These are phyloP conservation scores for Polymyxa betae DNA, from an alignment of 208 protist species.

Conservation along the genomic window DNA sequence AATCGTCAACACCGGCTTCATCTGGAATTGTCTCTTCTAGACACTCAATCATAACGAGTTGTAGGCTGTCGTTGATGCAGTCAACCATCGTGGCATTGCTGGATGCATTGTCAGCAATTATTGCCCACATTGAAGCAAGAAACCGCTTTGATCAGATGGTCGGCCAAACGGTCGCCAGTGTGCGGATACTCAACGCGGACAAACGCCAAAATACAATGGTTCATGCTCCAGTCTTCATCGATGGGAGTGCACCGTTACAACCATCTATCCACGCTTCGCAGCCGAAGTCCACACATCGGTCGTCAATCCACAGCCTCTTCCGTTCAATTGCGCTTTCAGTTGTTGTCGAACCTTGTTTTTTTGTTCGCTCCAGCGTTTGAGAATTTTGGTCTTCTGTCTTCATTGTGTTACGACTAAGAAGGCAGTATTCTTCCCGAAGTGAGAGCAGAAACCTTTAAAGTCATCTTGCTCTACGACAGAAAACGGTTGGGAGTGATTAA, in stretches of 20 bases:
- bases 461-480: not conserved
- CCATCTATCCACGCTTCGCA: not conserved
- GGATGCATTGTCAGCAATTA: too few relatives aligned
- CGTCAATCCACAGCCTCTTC: not conserved
- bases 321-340: not conserved
- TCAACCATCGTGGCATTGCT: too few relatives aligned
- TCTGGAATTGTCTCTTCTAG: too few relatives aligned
- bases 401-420: not conserved
- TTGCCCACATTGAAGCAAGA: too few relatives aligned
- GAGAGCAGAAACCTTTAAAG: not conserved
- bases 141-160: too few relatives aligned
- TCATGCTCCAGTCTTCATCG: not conserved
- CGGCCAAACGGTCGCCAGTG: not conserved
- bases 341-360: not conserved
- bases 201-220: not conserved
- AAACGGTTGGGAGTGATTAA: not conserved
- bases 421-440: not conserved
- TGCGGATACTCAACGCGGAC: not conserved
- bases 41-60: too few relatives aligned
- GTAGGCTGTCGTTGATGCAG: too few relatives aligned
- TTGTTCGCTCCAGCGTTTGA: not conserved
- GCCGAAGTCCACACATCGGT: not conserved
- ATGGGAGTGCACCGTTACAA: conserved; percentile 6
- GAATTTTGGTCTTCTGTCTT: not conserved
- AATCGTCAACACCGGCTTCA: too few relatives aligned